Evolutionary conservation across 495 filamentous ascomycete species (phyloP).

Genomic region (Aspergillus taichungensis): DNA sequence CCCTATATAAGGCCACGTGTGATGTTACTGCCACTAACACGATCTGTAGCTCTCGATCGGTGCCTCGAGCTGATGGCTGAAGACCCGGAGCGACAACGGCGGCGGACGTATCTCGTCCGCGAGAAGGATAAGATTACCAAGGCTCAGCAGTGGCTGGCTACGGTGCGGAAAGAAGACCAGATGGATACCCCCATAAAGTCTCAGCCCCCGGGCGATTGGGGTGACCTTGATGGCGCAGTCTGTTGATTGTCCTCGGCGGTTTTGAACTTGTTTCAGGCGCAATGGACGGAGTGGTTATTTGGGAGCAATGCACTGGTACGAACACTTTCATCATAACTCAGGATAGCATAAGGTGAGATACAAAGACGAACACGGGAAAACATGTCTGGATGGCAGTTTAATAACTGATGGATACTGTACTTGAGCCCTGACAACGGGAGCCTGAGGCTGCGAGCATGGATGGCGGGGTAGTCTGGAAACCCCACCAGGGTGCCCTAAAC

Average conservation of each 20-base stretch:
- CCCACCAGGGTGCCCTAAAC: slow-evolving; percentile 35
- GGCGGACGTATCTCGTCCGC: slow-evolving; percentile 27
- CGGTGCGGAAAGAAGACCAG: slow-evolving; percentile 10
- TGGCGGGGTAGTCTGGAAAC: slow-evolving; percentile 19
- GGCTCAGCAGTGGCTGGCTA: slow-evolving; percentile 35
- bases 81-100: slow-evolving; percentile 33
- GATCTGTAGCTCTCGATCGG: slow-evolving; percentile 20
- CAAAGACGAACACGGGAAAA: no score
- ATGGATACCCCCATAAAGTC: slow-evolving; percentile 4
- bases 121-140: slow-evolving; percentile 36
- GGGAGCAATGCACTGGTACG: no score
- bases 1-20: no score
- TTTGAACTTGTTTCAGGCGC: no score
- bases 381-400: no score
- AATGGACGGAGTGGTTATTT: no score
- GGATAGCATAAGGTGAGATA: no score
- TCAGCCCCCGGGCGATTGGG: slow-evolving; percentile 6
- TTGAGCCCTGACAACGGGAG: no score
- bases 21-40: background rate
- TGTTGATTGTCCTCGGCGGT: no score
- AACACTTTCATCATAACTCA: no score
- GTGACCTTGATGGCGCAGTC: background rate
- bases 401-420: no score
- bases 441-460: no score
- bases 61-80: slow-evolving; percentile 43